Conservation (phyloP, 352 stramenopile genomes). For the Globisporangium nagaii region DNA sequence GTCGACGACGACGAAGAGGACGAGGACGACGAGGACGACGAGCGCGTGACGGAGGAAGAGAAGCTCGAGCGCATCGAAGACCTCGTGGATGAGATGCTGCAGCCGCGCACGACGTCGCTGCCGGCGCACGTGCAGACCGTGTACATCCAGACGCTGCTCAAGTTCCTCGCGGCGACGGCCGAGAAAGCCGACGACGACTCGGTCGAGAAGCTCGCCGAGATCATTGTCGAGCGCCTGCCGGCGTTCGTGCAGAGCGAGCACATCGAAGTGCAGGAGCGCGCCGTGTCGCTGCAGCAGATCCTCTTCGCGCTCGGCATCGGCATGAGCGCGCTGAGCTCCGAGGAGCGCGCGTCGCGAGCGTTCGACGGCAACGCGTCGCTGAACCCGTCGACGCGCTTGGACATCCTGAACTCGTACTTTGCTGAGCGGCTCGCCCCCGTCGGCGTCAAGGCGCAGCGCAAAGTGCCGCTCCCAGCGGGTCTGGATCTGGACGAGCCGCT, state of each 20-base stretch:
- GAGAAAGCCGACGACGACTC: constrained; percentile 69
- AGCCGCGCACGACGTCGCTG: constrained; percentile 77
- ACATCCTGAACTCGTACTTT: constrained; percentile 75
- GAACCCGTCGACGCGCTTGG: constrained; percentile 34
- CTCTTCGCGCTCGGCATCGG: constrained; percentile 59
- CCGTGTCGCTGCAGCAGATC: constrained; percentile 80
- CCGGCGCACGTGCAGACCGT: constrained; percentile 89
- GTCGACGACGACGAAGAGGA: constrained; percentile 73
- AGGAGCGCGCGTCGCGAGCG: constrained; percentile 58
- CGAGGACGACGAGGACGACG: constrained; percentile 70
- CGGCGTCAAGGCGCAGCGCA: constrained; percentile 87
- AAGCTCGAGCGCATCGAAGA: constrained; percentile 86
- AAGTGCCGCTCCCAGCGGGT: constrained; percentile 86
- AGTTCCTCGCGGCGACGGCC: constrained; percentile 77
- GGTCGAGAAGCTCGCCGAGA: constrained; percentile 78
- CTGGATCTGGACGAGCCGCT: constrained; percentile 62
- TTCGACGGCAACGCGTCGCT: constrained; percentile 55
- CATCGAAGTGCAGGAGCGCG: constrained; percentile 95
- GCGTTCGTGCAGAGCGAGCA: constrained; percentile 89
- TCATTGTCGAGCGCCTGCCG: constrained; percentile 80
- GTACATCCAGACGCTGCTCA: constrained; percentile 93
- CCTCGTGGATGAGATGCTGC: constrained; percentile 73
- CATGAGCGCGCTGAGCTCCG: constrained; percentile 39
- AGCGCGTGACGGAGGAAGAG: constrained; percentile 64
- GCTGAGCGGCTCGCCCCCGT: constrained; percentile 83